Conservation (phyloP, 2,329 filamentous ascomycete species). For the Monosporascus sp. region DNA sequence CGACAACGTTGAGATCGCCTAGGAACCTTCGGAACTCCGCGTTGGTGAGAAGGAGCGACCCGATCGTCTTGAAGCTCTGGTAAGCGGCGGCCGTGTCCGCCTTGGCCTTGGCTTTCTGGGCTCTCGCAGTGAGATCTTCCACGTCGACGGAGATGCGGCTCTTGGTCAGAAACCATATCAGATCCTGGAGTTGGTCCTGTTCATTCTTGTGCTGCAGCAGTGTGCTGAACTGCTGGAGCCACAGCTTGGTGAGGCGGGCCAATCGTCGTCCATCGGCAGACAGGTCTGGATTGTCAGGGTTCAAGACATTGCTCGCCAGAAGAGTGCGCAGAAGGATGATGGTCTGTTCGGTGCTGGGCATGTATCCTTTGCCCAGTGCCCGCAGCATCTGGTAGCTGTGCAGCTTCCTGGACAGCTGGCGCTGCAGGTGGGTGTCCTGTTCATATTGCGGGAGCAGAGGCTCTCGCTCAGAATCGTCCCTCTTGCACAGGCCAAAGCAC, state of each 20-base stretch:
- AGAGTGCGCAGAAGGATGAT: slow-evolving; percentile 76
- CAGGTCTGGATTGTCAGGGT: slow-evolving; percentile 67
- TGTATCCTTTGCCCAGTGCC: slow-evolving; percentile 76
- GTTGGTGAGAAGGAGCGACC: slow-evolving; percentile 81
- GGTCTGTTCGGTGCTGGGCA: slow-evolving; percentile 85
- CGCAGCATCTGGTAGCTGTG: slow-evolving; percentile 90
- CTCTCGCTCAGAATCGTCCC: slow-evolving; percentile 56
- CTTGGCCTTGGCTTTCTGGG: slow-evolving; percentile 57
- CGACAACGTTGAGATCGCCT: slow-evolving; percentile 71
- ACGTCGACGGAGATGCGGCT: slow-evolving; percentile 66
- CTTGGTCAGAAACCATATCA: slow-evolving; percentile 78
- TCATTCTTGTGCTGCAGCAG: slow-evolving; percentile 77
- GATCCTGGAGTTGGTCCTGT: slow-evolving; percentile 82
- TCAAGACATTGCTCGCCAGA: slow-evolving; percentile 71
- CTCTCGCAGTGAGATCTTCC: slow-evolving; percentile 55
- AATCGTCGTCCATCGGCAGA: slow-evolving; percentile 73
- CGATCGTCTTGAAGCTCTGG: slow-evolving; percentile 75
- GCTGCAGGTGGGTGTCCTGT: slow-evolving; percentile 75
- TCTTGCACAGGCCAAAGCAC: slow-evolving; percentile 57
- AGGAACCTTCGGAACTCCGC: slow-evolving; percentile 85
- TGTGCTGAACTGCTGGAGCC: slow-evolving; percentile 76
- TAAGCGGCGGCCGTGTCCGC: slow-evolving; percentile 73
- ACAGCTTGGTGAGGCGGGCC: slow-evolving; percentile 65
- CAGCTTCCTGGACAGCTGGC: slow-evolving; percentile 78
- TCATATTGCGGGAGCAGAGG: slow-evolving; percentile 79